Base-by-base conservation (phyloP, 495 filamentous ascomycete genomes). In the Daldinia vernicosa region DNA sequence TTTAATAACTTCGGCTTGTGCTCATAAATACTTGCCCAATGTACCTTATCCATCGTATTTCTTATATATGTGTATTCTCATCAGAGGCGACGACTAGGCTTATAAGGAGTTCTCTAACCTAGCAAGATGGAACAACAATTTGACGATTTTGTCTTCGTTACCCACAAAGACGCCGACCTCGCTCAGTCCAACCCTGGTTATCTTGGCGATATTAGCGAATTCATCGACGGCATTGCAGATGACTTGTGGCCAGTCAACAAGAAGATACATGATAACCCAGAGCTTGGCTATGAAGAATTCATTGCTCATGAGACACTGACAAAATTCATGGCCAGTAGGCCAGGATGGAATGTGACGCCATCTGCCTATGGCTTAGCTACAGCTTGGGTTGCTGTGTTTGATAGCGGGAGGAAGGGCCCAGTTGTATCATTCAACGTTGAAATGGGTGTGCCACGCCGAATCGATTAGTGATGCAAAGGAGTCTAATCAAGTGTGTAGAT, bases 201-300 rank as follows among this genome's bases (percentile, higher is more conserved):
- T 66, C 69, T 82, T 1, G 30, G 61, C 40, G 79, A 80, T 3
- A 82, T 85, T 37, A 77, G 74, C 60, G 55, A 57, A n/a, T 79
- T 74, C 58, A 60, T 85, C 15, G 76, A 83, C 52, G 72, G 55
- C 52, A 70, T 82, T 14, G 69, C 72, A 14, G 76, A 79, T 11
- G 74, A 74, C 1, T 64, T 84, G 12, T 81, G 82, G 78, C 70
- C 77, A 4, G 65, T 85, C 53, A 85, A 83, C 62, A 75, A 72
- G 24, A 80, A 86, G 77, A 89, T 91, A 27, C 88, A 88, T 77
- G 85, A 85, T 4, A 85, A 89, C 60, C 88, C 89, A 0, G 88
- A 91, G 73, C 78, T 87, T 0, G 85, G 82, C 0, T 90, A 84
- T 60, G 62, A 86, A 59, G 89, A 91, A 60, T 78, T 82, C 74